phyloP scores from a whole-genome alignment of 129 eudicot species.

The Deinandra increscens region DNA sequence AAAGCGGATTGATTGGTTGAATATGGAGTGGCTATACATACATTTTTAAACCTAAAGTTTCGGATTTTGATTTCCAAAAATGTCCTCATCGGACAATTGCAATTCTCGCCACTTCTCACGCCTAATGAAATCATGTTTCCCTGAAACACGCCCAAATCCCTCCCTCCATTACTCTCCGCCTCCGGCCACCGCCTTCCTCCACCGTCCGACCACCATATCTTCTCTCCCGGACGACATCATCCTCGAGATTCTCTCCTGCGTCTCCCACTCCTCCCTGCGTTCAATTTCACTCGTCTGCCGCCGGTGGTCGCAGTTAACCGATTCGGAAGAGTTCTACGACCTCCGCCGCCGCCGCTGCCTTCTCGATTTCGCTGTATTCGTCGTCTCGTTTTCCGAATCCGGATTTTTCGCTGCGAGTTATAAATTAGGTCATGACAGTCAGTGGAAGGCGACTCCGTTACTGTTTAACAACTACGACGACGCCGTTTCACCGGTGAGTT shows the following conservation, averaged over 20 bases:
- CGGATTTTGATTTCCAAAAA: not conserved
- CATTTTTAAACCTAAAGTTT: not conserved
- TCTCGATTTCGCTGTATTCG: conserved; percentile 54
- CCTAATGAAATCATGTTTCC: conserved; percentile 73
- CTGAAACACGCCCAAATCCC: conserved; percentile 48
- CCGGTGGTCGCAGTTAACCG: conserved; percentile 55
- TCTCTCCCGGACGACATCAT: conserved; percentile 78
- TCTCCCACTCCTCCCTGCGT: conserved; percentile 48
- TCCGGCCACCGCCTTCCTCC: conserved; percentile 28
- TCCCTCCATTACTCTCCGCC: conserved; percentile 29
- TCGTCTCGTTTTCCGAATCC: conserved; percentile 47
- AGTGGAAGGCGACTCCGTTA: conserved; percentile 45
- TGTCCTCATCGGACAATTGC: conserved; percentile 48
- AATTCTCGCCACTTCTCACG: conserved; percentile 74
- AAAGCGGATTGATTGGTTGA: not conserved
- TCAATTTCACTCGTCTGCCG: conserved; percentile 63
- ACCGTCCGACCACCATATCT: conserved; percentile 50
- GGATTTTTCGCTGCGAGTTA: conserved; percentile 36
- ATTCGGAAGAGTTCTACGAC: conserved; percentile 45
- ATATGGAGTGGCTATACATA: too few relatives aligned
- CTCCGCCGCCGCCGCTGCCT: conserved; percentile 61
- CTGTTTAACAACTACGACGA: conserved; percentile 2
- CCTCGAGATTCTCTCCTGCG: conserved; percentile 58
- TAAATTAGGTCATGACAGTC: conserved; percentile 25
- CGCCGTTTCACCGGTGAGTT: conserved; percentile 19